Evolutionary conservation across 345 rosid genomes (phyloP).

Genomic region (Hirschfeldia incana): DNA sequence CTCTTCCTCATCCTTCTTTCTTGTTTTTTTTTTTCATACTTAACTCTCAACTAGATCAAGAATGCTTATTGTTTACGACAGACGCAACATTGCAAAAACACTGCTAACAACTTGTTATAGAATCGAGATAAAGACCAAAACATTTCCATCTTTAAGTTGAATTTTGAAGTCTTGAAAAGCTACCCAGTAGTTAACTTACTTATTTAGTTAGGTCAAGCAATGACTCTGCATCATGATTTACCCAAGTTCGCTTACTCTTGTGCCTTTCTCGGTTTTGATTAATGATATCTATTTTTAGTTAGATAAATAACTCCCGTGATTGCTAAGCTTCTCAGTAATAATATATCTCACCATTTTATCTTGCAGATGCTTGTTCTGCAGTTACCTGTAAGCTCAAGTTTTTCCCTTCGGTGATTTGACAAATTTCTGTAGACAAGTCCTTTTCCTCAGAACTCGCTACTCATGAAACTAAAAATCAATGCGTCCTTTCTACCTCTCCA

Average conservation of each 20-base stretch:
- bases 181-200: neutral
- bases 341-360: slow-evolving; percentile 31
- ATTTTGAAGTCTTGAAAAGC: slow-evolving; percentile 6
- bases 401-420: slow-evolving; percentile 24
- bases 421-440: neutral
- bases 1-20: slow-evolving; percentile 14
- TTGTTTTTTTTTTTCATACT: neutral
- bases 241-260: neutral
- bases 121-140: neutral
- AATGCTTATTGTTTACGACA: too few relatives aligned
- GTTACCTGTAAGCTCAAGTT: slow-evolving; percentile 65
- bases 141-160: neutral
- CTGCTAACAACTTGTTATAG: neutral
- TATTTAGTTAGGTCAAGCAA: neutral
- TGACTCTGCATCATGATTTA: neutral
- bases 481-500: slow-evolving; percentile 34
- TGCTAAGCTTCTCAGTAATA: neutral
- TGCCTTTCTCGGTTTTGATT: neutral
- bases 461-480: neutral
- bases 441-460: neutral
- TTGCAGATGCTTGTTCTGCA: slow-evolving; percentile 81
- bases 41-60: too few relatives aligned
- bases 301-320: neutral
- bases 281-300: neutral
- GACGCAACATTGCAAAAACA: neutral